phyloP scores from a whole-genome alignment of 1,284 basidiomycete genomes.

The Ustilago tritici region DNA sequence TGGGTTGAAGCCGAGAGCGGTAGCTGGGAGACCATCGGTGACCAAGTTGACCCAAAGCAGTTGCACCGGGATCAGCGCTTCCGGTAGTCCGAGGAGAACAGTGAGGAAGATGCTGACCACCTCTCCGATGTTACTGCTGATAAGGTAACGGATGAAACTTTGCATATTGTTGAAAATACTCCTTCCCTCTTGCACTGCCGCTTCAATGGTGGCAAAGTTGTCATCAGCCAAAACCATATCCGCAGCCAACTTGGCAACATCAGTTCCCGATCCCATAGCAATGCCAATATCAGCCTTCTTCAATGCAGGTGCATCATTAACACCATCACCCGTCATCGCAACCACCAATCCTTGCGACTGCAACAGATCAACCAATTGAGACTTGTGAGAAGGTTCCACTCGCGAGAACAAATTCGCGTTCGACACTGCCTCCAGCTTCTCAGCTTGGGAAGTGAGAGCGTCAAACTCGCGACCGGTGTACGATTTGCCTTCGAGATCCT shows the following conservation, averaged over 20 bases:
- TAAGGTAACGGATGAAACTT: conserved; percentile 86
- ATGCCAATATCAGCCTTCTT: conserved; percentile 71
- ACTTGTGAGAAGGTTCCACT: conserved; percentile 95
- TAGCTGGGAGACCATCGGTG: conserved; percentile 89
- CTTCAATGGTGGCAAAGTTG: conserved; percentile 72
- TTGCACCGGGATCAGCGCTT: conserved; percentile 97
- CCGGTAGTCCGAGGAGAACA: conserved; percentile 96
- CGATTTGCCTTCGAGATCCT: conserved; percentile 80
- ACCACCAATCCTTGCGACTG: conserved; percentile 92
- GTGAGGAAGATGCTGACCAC: conserved; percentile 98
- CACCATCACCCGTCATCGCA: conserved; percentile 79
- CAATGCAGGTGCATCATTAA: conserved; percentile 72
- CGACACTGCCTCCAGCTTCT: conserved; percentile 87
- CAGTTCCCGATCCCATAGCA: conserved; percentile 72
- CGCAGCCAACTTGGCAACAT: conserved; percentile 71
- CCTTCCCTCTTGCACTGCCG: conserved; percentile 84
- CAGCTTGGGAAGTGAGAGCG: conserved; percentile 77
- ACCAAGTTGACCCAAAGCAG: conserved; percentile 79
- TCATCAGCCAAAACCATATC: conserved; percentile 72
- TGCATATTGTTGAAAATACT: conserved; percentile 99
- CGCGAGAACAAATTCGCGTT: conserved; percentile 89
- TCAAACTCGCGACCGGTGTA: conserved; percentile 95
- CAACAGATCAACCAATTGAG: conserved; percentile 92
- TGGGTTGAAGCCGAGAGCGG: conserved; percentile 98
- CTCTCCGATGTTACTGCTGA: conserved; percentile 98